Base-by-base conservation (phyloP, 2,329 filamentous ascomycete species). In the Fusarium tanahbumbuense region DNA sequence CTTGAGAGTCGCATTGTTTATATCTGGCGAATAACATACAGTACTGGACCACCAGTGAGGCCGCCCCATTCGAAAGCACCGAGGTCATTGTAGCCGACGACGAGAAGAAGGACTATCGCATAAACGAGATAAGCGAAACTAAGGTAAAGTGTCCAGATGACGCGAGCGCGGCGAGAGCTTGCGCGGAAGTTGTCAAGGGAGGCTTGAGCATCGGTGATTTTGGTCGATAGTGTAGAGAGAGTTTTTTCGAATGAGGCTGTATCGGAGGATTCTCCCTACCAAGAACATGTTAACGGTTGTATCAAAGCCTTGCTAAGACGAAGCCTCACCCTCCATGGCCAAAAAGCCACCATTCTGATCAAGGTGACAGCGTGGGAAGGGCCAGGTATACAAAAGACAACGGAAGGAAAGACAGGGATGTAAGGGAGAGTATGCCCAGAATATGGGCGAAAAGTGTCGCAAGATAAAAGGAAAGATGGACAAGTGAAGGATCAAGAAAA, bases 161-260 rank as follows among this genome's bases (percentile, higher is more conserved):
- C 93, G 73, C 92, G 95, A 75, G 91, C 87, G 62, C 94, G 91
- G 61, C 95, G 89, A 52, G 92, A 89, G 66, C 87, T 88, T 73
- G 91, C 87, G 48, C 93, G 89, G 41, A 92, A 86, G 44, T 84
- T 85, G 76, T 97, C 94, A 71, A 98, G 90, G 54, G 87, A 88
- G 44, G 90, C 83, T 74, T 92, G 92, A 4, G 91, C 89, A 68
- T 89, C 87, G 42, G 91, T 86, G 79, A 99, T 98, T 82, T 96
- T 97, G 55, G 85, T 84, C 13, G 94, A 92, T 47, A 99, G 88
- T 25, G 89, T 86, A 12, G 93, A 93, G 30, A 99, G 89, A 4
- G 91, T 89, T 84, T 94, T 98, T 83, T 99, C 96, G 78, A 98
- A 99, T 6, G 91, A 93, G 54, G 94, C 94, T 27, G 96, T 92